phyloP scores from a whole-genome alignment of 495 filamentous ascomycete genomes.

The Schizothecium vesticola region DNA sequence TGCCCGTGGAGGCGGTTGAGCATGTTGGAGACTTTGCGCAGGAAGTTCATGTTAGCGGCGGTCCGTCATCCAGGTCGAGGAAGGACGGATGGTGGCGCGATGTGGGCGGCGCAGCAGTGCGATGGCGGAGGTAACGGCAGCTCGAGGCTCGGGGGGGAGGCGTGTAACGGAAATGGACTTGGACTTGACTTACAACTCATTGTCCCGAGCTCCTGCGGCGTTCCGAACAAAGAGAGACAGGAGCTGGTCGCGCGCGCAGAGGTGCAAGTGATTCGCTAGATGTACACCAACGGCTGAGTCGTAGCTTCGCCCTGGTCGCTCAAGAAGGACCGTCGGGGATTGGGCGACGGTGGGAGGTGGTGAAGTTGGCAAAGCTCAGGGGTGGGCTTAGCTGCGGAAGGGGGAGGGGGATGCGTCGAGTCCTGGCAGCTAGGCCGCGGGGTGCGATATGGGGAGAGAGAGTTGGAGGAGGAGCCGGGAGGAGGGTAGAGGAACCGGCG shows the following conservation, averaged over 20 bases:
- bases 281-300: slow-evolving; percentile 4
- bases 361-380: background rate
- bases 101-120: background rate
- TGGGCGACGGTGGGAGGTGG: background rate
- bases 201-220: slow-evolving; percentile 19
- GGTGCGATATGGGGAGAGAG: slow-evolving; percentile 21
- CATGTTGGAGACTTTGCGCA: slow-evolving; percentile 72
- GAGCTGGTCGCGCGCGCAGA: background rate
- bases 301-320: background rate
- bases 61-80: background rate
- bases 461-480: slow-evolving; percentile 13
- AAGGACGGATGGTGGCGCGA: slow-evolving; percentile 7
- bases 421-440: background rate
- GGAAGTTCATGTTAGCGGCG: slow-evolving; percentile 12
- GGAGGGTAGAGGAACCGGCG: background rate
- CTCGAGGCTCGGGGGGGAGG: slow-evolving; percentile 20
- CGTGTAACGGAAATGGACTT: slow-evolving; percentile 14
- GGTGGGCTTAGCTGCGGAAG: background rate
- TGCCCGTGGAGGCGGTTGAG: slow-evolving; percentile 97
- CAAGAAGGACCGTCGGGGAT: background rate
- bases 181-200: slow-evolving; percentile 35
- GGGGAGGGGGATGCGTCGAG: background rate
- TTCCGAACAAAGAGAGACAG: slow-evolving; percentile 8
- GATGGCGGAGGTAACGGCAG: slow-evolving; percentile 15
- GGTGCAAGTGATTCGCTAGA: background rate